Conservation (phyloP, 257 asterid species). For the Solanum phureja region DNA sequence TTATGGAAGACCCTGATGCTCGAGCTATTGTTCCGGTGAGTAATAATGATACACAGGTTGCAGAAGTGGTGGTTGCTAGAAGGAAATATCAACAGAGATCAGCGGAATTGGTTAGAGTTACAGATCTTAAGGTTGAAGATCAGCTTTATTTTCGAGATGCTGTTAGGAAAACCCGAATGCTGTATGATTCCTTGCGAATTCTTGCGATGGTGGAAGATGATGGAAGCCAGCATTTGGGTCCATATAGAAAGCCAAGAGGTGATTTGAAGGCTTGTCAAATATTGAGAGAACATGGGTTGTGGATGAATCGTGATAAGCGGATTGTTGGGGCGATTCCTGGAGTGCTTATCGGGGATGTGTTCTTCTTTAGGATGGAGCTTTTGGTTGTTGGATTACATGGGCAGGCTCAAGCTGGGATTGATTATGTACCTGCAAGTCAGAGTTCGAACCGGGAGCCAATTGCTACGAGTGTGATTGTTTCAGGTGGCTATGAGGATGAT, state of each 20-base stretch:
- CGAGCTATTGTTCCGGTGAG: slow-evolving; percentile 41
- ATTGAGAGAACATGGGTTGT: slow-evolving; percentile 48
- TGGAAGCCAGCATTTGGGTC: slow-evolving; percentile 1
- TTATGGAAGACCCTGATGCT: not conserved
- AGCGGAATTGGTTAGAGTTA: slow-evolving; percentile 64
- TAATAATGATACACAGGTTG: slow-evolving; percentile 15
- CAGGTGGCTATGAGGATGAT: slow-evolving; percentile 92
- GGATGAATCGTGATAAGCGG: slow-evolving; percentile 75
- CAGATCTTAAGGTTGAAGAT: slow-evolving; percentile 56
- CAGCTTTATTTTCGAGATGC: slow-evolving; percentile 29
- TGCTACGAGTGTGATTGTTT: slow-evolving; percentile 81
- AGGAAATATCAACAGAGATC: slow-evolving; percentile 45
- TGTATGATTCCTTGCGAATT: slow-evolving; percentile 65
- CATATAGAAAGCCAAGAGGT: slow-evolving; percentile 29
- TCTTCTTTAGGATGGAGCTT: slow-evolving; percentile 77
- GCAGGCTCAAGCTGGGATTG: slow-evolving; percentile 85
- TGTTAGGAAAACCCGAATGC: slow-evolving; percentile 53
- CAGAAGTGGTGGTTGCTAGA: slow-evolving; percentile 22
- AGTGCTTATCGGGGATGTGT: slow-evolving; percentile 56
- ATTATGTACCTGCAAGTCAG: slow-evolving; percentile 53
- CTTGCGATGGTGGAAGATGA: slow-evolving; percentile 38
- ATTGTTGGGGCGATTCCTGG: slow-evolving; percentile 82
- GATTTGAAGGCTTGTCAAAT: slow-evolving; percentile 61
- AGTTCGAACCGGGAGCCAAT: slow-evolving; percentile 85
- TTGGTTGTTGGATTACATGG: slow-evolving; percentile 86